Conservation (phyloP, 768 basidiomycete genomes). For the Mycena crocata region DNA sequence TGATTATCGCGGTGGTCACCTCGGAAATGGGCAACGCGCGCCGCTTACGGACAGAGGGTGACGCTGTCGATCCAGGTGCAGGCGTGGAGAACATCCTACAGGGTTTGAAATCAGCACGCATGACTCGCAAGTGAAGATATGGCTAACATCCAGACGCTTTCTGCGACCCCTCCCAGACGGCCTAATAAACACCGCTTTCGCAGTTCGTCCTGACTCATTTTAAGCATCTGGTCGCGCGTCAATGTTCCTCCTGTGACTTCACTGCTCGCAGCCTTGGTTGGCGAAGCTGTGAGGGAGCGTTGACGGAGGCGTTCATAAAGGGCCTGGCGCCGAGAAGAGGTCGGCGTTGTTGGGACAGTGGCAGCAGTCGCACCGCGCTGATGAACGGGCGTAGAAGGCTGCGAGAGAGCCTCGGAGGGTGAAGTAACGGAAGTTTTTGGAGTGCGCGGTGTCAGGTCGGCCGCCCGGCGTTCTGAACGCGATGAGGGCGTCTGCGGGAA, state of each 20-base stretch:
- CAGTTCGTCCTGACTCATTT: constrained; percentile 83
- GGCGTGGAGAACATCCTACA: constrained; percentile 81
- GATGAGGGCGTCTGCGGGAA: constrained; percentile 78
- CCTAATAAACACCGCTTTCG: constrained; percentile 81
- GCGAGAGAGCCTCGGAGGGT: constrained; percentile 46
- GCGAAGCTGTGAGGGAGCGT: constrained; percentile 74
- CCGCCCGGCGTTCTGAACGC: constrained; percentile 51
- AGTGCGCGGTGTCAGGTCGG: constrained; percentile 59
- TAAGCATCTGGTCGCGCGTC: constrained; percentile 74
- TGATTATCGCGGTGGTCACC: constrained; percentile 75
- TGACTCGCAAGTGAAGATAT: constrained; percentile 13
- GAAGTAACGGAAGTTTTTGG: constrained; percentile 52
- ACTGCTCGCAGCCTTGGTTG: constrained; percentile 65
- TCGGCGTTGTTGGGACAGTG: constrained; percentile 76
- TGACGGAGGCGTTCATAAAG: constrained; percentile 85
- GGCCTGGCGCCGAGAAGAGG: constrained; percentile 80
- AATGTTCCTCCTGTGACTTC: constrained; percentile 58
- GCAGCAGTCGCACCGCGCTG: constrained; percentile 66
- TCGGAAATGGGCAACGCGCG: constrained; percentile 76
- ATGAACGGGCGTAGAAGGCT: constrained; percentile 75
- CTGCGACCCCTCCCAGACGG: constrained; percentile 83
- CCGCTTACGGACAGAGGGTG: constrained; percentile 73
- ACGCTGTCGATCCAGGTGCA: constrained; percentile 56
- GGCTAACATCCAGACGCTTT: constrained; percentile 89
- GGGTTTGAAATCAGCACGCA: constrained; percentile 1